Conservation (phyloP, 495 filamentous ascomycete species). For the Penicillium daleae region DNA sequence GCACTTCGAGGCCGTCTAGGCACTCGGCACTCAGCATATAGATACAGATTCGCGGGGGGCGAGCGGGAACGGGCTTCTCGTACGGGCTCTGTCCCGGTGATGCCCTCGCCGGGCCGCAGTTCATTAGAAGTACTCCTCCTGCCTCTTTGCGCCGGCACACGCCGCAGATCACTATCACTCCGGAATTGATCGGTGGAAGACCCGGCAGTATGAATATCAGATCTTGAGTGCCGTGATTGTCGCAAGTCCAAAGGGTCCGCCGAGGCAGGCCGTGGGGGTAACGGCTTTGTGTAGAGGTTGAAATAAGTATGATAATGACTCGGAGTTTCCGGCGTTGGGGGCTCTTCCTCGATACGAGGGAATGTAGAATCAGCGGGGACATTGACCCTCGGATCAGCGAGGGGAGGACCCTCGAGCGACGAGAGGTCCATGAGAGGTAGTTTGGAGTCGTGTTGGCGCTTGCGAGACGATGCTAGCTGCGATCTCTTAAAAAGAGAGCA, state of each 20-base stretch:
- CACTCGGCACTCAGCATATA: background rate
- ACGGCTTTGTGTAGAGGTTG: slow-evolving; percentile 20
- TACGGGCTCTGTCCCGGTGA: background rate
- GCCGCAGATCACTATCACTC: slow-evolving; percentile 8
- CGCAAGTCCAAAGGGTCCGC: slow-evolving; percentile 8
- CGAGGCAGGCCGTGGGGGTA: slow-evolving; percentile 24
- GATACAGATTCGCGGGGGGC: background rate
- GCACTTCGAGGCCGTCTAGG: slow-evolving; percentile 12
- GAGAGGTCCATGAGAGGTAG: slow-evolving; percentile 41
- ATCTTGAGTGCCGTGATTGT: background rate
- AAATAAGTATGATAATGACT: slow-evolving; percentile 8
- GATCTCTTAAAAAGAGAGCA: slow-evolving; percentile 10
- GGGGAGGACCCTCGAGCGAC: slow-evolving; percentile 43
- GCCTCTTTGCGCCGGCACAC: slow-evolving; percentile 8
- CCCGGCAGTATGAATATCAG: background rate
- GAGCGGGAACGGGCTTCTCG: slow-evolving; percentile 1
- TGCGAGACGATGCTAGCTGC: slow-evolving; percentile 8
- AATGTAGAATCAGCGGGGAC: slow-evolving; percentile 3
- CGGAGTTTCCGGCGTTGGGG: slow-evolving; percentile 12
- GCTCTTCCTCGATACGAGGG: slow-evolving; percentile 7
- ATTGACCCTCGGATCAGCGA: slow-evolving; percentile 25
- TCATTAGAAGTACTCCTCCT: slow-evolving; percentile 6
- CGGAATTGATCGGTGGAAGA: background rate
- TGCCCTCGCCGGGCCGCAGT: background rate
- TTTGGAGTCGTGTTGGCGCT: background rate